These are phyloP conservation scores for Phaeolepiota aurea DNA, from an alignment of 768 basidiomycete species.

Conservation along the genomic window DNA sequence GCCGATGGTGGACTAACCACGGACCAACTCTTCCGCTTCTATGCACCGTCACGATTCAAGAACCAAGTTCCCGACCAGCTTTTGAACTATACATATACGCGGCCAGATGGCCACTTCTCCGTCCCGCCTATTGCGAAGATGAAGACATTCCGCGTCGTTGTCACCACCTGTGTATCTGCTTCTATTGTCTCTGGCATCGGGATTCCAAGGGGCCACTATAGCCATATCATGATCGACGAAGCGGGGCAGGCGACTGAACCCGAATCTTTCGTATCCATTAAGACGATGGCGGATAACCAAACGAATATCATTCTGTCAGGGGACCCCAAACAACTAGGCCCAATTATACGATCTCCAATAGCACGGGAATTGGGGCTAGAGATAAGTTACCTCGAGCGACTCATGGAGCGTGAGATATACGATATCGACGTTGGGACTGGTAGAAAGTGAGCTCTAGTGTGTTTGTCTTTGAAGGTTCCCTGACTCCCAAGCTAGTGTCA, in stretches of 20 bases:
- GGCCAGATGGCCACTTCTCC: slow-evolving; percentile 27
- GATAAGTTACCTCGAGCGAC: slow-evolving; percentile 52
- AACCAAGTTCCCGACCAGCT: slow-evolving; percentile 37
- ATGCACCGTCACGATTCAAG: slow-evolving; percentile 41
- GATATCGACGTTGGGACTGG: slow-evolving; percentile 20
- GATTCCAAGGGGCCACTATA: slow-evolving; percentile 51
- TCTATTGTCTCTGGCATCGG: slow-evolving; percentile 49
- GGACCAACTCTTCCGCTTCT: slow-evolving; percentile 44
- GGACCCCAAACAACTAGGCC: slow-evolving; percentile 67
- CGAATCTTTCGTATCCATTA: slow-evolving; percentile 54
- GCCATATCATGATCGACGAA: slow-evolving; percentile 65
- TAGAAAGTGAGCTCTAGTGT: slow-evolving; percentile 15
- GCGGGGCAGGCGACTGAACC: slow-evolving; percentile 70
- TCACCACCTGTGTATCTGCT: slow-evolving; percentile 59
- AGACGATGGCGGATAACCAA: slow-evolving; percentile 40
- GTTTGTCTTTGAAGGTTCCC: slow-evolving; percentile 2
- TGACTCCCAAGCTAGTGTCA: no score
- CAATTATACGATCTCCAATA: slow-evolving; percentile 51
- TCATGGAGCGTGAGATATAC: slow-evolving; percentile 42
- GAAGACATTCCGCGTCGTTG: slow-evolving; percentile 42
- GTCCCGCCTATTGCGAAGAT: slow-evolving; percentile 28
- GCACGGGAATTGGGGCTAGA: slow-evolving; percentile 51
- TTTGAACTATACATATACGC: slow-evolving; percentile 22
- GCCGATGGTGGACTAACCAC: slow-evolving; percentile 11
- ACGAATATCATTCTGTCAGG: slow-evolving; percentile 61